Base-by-base conservation (phyloP, 495 filamentous ascomycete species). In the Xylaria intraflava region DNA sequence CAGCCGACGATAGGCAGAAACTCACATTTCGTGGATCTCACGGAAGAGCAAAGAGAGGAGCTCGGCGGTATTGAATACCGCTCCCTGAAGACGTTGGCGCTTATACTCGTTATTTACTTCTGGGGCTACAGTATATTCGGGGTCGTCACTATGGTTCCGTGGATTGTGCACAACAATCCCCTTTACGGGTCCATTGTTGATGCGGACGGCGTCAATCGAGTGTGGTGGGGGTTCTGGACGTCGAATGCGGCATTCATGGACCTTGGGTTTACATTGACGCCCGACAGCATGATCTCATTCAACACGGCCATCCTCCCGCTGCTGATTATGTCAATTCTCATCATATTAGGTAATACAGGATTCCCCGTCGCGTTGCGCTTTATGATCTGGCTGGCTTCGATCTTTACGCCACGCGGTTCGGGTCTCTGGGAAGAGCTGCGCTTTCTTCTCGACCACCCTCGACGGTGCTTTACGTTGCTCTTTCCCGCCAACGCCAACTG, bases 51-150 rank as follows among this genome's bases (percentile, higher is more conserved):
- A 68, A 78, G 90, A 44, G 88, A 97, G 58, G 92, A 97, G 64
- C 74, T 97, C 11, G 91, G 91, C 3, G 91, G 91, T 11, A 95
- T 96, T 41, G 91, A 97, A 70, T 97, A 97, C 62, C 82, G 92
- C 7, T 85, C 90, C 0, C 70, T 96, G 39, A 96, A 96, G 67
- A 89, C 88, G 6, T 67, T 97, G 31, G 85, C 87, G 1, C 68
- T 87, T 39, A 83, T 95, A 23, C 72, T 96, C 44, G 81, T 84
- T 2, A 69, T 70, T 8, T 97, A 97, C 68, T 95, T 85, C 62
- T 74, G 85, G 53, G 75, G 80, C 14, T 90, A 93, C 57, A 84
- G 86, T 51, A 27, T 87, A 3, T 65, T 95, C n/a, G 89, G 87
- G 0, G 68, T 91, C 42, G 65, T 91, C 36, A 75, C 81, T 46